Conservation (phyloP, 148 eudicot genomes). For the Diospyros lotus region DNA sequence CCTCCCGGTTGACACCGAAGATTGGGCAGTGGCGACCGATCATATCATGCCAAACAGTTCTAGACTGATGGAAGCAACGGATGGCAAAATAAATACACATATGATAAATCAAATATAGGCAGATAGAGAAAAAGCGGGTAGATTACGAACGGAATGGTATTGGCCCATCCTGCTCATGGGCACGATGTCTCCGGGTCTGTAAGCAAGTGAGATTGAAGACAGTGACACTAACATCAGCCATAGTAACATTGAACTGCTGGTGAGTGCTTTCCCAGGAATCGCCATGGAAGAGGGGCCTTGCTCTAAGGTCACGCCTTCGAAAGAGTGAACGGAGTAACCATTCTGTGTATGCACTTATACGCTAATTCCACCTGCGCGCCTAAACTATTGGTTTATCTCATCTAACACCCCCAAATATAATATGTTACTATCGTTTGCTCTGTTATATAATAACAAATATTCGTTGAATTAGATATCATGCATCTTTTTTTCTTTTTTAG, state of each 20-base stretch:
- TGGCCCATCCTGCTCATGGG: conserved; percentile 91
- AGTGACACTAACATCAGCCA: conserved; percentile 17
- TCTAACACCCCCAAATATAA: too few species aligned
- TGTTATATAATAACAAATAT: too few species aligned
- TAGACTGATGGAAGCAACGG: conserved; percentile 34
- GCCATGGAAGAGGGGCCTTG: too few species aligned
- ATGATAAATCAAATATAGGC: neutral
- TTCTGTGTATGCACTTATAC: too few species aligned
- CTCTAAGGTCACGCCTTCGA: too few species aligned
- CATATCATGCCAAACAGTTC: conserved; percentile 94
- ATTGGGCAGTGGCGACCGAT: conserved; percentile 93
- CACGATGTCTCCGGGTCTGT: conserved; percentile 87
- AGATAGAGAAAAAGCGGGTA: conserved; percentile 10
- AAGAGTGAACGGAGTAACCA: too few species aligned
- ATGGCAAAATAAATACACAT: conserved; percentile 1
- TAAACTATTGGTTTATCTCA: too few species aligned
- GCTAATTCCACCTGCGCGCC: too few species aligned
- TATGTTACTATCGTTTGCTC: too few species aligned
- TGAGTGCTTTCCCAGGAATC: neutral
- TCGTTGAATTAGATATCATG: too few species aligned
- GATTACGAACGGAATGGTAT: conserved; percentile 68
- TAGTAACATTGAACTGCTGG: neutral
- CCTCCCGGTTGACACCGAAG: conserved; percentile 98
- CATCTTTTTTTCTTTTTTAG: too few species aligned
- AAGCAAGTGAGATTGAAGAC: conserved; percentile 40